A percentile compares a stretch with the other conserved stretches of the same genome.
Evolutionary conservation across 2,329 filamentous ascomycete genomes (phyloP).

Genomic region (Fusarium pseudograminearum): DNA sequence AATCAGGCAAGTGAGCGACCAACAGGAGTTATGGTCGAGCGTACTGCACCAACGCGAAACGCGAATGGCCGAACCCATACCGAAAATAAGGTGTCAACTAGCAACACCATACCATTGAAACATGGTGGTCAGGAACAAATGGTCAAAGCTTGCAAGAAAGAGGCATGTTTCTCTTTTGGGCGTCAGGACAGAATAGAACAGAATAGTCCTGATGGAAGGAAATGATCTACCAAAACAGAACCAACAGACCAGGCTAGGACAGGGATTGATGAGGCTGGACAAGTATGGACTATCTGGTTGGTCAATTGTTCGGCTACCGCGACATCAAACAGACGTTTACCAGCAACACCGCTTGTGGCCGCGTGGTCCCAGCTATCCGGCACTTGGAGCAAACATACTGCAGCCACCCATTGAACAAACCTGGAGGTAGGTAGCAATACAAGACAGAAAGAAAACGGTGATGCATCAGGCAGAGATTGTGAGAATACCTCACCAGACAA

Average conservation of each 20-base stretch:
- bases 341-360: constrained; percentile 26
- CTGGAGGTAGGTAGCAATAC: constrained; percentile 1
- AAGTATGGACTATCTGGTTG: constrained; percentile 29
- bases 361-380: constrained; percentile 30
- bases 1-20: constrained; percentile 26
- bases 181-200: constrained; percentile 27
- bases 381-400: constrained; percentile 36
- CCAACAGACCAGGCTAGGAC: constrained; percentile 28
- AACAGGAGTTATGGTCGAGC: constrained; percentile 32
- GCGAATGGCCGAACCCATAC: constrained; percentile 33
- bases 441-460: constrained; percentile 4
- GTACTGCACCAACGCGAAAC: constrained; percentile 32
- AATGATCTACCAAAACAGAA: constrained; percentile 33
- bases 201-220: constrained; percentile 22
- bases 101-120: constrained; percentile 16
- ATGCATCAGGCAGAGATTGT: not conserved
- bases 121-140: constrained; percentile 34
- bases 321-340: constrained; percentile 35
- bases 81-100: constrained; percentile 23
- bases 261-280: constrained; percentile 34
- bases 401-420: constrained; percentile 11
- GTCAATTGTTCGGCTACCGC: constrained; percentile 22
- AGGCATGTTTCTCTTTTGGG: constrained; percentile 25
- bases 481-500: constrained; percentile 7
- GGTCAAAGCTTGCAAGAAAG: constrained; percentile 38